Percentiles rank a stretch among this genome's conserved stretches.
phyloP scores from a whole-genome alignment of 441 rosid genomes.

The Jatropha podagrica region DNA sequence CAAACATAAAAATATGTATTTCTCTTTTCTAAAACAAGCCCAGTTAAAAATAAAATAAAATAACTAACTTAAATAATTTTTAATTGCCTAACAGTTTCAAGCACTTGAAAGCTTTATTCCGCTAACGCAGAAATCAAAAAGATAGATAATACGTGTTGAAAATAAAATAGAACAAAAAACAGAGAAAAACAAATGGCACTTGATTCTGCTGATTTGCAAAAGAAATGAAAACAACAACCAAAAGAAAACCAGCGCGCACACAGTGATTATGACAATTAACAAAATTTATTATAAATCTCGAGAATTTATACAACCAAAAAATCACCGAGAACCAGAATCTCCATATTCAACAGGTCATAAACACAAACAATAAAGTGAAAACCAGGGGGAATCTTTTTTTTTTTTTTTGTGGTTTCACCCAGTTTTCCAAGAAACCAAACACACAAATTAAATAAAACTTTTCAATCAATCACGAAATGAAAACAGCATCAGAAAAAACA shows the following conservation, averaged over 20 bases:
- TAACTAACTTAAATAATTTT: background rate
- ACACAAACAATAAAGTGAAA: background rate
- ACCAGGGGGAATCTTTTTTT: background rate
- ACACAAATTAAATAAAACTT: background rate
- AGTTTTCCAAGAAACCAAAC: constrained; percentile 2
- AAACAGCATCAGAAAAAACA: background rate
- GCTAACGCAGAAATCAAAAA: background rate
- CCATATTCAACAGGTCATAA: background rate
- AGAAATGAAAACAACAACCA: no score
- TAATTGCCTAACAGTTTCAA: background rate
- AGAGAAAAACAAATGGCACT: no score
- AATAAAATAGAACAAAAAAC: background rate
- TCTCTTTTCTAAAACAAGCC: no score
- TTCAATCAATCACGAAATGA: background rate
- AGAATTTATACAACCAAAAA: background rate
- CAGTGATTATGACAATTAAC: no score
- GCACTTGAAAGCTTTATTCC: background rate
- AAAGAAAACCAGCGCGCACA: background rate
- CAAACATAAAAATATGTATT: no score
- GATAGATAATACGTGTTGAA: background rate
- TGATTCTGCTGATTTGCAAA: background rate
- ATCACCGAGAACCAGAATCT: background rate
- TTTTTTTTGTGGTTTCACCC: background rate
- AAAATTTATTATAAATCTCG: background rate
- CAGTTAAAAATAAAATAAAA: background rate